A percentile compares a stretch with the other conserved stretches of the same genome.
phyloP scores from a whole-genome alignment of 2,329 filamentous ascomycete genomes.

The Arthrobotrys musiformis region DNA sequence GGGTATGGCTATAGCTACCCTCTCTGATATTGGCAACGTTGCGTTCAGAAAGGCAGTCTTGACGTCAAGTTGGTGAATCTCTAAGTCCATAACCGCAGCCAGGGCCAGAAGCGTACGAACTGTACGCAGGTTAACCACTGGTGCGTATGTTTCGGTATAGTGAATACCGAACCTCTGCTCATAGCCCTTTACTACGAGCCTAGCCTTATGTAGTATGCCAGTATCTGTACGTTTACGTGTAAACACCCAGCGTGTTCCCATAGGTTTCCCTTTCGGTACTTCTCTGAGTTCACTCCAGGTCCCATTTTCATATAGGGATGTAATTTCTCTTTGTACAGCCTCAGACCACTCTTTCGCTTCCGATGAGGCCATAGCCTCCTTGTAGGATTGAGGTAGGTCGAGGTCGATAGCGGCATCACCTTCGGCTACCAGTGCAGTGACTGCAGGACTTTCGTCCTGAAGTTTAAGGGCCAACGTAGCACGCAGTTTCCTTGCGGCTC shows the following conservation, averaged over 20 bases:
- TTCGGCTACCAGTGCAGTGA: neutral
- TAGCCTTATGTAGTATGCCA: neutral
- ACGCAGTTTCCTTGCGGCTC: too few species aligned
- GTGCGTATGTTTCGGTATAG: neutral
- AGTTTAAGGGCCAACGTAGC: too few species aligned
- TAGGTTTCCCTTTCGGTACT: constrained; percentile 59
- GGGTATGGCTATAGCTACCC: neutral
- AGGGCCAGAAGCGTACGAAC: neutral
- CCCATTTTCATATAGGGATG: constrained; percentile 59
- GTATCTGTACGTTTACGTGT: neutral
- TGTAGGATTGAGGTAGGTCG: neutral
- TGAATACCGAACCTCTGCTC: neutral
- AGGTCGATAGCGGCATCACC: neutral
- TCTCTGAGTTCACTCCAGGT: constrained; percentile 54
- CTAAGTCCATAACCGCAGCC: neutral
- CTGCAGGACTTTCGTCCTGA: neutral
- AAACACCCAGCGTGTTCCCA: neutral
- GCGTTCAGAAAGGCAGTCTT: neutral
- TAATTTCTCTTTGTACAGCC: constrained; percentile 4
- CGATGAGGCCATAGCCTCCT: neutral
- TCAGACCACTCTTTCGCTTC: neutral
- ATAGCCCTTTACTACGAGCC: neutral
- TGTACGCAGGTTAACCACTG: neutral
- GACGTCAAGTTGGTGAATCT: neutral
- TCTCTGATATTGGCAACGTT: neutral